These are phyloP conservation scores for Aspergillus niger DNA, from an alignment of 2,329 filamentous ascomycete genomes.

Conservation along the genomic window DNA sequence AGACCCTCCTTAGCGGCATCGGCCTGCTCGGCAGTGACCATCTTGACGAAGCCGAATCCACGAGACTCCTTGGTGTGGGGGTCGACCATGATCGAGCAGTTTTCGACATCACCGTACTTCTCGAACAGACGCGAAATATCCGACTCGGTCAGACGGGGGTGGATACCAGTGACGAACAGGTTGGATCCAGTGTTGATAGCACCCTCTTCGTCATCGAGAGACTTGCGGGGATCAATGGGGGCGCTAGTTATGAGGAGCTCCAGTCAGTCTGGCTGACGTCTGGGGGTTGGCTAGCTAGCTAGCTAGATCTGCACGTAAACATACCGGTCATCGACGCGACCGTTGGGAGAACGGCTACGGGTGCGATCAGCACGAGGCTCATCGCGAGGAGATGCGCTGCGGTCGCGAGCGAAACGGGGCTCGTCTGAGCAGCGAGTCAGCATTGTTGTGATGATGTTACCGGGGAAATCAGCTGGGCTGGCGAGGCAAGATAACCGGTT, in stretches of 20 bases:
- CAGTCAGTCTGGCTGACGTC: background rate
- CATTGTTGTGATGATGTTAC: constrained; percentile 12
- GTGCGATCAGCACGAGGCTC: constrained; percentile 56
- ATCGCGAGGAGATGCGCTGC: constrained; percentile 66
- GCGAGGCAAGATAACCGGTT: constrained; percentile 5
- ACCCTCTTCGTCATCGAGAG: constrained; percentile 66
- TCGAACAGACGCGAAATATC: constrained; percentile 95
- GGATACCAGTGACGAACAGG: constrained; percentile 97
- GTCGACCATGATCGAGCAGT: constrained; percentile 99
- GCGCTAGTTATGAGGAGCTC: constrained; percentile 28
- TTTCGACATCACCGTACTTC: constrained; percentile 98
- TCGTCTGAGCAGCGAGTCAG: constrained; percentile 50
- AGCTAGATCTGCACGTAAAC: constrained; percentile 14
- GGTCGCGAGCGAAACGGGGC: constrained; percentile 65
- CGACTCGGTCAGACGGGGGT: constrained; percentile 83
- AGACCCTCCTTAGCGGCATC: constrained; percentile 96
- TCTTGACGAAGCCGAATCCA: constrained; percentile 99
- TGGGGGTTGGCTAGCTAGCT: background rate
- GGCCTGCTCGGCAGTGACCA: constrained; percentile 91
- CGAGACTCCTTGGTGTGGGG: constrained; percentile 98
- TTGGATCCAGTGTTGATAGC: constrained; percentile 93
- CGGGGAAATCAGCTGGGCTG: constrained; percentile 8
- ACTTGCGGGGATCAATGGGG: constrained; percentile 50
- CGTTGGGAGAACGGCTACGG: constrained; percentile 66
- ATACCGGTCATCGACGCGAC: constrained; percentile 57